phyloP scores from a whole-genome alignment of 2,329 filamentous ascomycete genomes.

The Alternaria gansuensis region DNA sequence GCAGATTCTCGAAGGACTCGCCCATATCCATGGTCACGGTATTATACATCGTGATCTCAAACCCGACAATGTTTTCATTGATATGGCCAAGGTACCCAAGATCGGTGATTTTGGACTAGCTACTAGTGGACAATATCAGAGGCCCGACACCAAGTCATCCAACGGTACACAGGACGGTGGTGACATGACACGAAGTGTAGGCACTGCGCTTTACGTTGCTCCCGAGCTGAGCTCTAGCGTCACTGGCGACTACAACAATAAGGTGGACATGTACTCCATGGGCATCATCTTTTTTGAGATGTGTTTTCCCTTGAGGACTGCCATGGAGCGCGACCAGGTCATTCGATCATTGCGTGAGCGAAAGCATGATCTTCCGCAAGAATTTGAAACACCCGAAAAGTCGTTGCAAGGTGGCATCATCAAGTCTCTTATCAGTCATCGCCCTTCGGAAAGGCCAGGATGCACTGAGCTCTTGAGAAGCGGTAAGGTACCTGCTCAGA shows the following conservation, averaged over 20 bases:
- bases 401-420: constrained; percentile 78
- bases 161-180: constrained; percentile 51
- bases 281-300: constrained; percentile 99
- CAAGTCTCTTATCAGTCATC: constrained; percentile 79
- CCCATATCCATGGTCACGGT: constrained; percentile 86
- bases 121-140: constrained; percentile 80
- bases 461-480: constrained; percentile 83
- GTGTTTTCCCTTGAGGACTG: constrained; percentile 72
- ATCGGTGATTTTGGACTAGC: constrained; percentile 97
- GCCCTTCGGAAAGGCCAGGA: constrained; percentile 81
- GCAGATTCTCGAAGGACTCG: constrained; percentile 87
- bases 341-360: constrained; percentile 74
- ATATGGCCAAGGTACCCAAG: constrained; percentile 86
- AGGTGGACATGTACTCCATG: constrained; percentile 98
- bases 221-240: constrained; percentile 85
- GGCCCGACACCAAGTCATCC: constrained; percentile 61
- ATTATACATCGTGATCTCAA: constrained; percentile 97
- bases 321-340: constrained; percentile 70
- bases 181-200: constrained; percentile 75
- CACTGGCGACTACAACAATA: constrained; percentile 83
- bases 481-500: constrained; percentile 86
- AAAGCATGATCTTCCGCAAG: constrained; percentile 72
- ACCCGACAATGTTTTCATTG: constrained; percentile 97
- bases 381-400: constrained; percentile 76
- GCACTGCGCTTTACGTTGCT: constrained; percentile 90